These are phyloP conservation scores for Naganishia vishniacii DNA, from an alignment of 768 basidiomycete genomes.

Conservation along the genomic window DNA sequence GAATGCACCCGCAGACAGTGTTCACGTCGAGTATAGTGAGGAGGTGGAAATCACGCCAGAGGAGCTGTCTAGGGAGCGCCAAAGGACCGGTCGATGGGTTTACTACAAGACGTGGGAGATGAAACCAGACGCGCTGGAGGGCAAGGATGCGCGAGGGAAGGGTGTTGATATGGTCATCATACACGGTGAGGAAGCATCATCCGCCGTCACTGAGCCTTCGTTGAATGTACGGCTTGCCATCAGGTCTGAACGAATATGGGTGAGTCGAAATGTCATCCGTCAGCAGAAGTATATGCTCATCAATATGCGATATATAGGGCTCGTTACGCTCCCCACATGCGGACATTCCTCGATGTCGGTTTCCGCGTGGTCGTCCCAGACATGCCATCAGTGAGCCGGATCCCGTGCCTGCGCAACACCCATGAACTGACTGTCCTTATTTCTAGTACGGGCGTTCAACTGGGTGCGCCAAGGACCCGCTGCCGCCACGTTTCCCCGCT, in stretches of 20 bases:
- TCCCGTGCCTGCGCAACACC: background rate
- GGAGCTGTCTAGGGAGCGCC: conserved; percentile 37
- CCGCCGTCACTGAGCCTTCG: background rate
- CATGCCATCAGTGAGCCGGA: conserved; percentile 47
- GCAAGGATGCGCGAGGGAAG: conserved; percentile 42
- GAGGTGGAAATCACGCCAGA: conserved; percentile 40
- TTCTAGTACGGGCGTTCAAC: conserved; percentile 46
- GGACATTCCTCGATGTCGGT: conserved; percentile 44
- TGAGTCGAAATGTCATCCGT: conserved; percentile 11
- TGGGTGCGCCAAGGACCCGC: conserved; percentile 27
- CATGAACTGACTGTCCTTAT: background rate
- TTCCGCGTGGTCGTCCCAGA: conserved; percentile 50
- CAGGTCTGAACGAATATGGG: conserved; percentile 45
- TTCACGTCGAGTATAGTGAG: conserved; percentile 42
- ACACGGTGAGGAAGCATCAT: conserved; percentile 47
- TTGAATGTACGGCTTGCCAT: too few relatives aligned
- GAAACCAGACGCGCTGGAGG: conserved; percentile 30
- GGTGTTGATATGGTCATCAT: conserved; percentile 46
- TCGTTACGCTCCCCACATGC: conserved; percentile 46
- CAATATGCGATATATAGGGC: conserved; percentile 20
- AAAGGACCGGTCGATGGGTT: conserved; percentile 45
- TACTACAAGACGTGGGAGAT: conserved; percentile 48
- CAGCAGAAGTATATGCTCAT: too few relatives aligned
- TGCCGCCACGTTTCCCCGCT: background rate
- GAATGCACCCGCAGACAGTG: conserved; percentile 33